phyloP scores from a whole-genome alignment of 1,284 basidiomycete genomes.

The Spongispora temasekensis region DNA sequence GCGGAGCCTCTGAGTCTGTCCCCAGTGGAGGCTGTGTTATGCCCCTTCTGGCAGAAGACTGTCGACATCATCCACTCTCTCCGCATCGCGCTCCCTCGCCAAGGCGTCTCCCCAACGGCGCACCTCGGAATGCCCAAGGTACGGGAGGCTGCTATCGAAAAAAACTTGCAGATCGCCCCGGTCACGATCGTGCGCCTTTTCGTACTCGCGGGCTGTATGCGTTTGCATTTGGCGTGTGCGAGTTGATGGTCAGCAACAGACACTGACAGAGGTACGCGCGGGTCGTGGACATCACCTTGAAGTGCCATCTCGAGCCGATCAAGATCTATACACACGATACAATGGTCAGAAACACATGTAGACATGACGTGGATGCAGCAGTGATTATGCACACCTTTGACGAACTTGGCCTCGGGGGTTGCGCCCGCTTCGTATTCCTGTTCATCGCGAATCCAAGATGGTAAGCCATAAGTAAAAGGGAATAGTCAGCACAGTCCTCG shows the following conservation, averaged over 20 bases:
- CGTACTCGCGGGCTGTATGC: conserved; percentile 72
- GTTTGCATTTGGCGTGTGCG: too few species aligned
- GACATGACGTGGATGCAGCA: background rate
- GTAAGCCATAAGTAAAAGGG: background rate
- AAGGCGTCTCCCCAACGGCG: conserved; percentile 73
- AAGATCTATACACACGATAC: conserved; percentile 60
- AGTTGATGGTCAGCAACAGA: background rate
- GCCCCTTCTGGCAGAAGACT: too few species aligned
- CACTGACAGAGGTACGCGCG: too few species aligned
- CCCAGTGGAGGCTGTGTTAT: too few species aligned
- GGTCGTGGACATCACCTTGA: conserved; percentile 65
- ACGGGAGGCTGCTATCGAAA: conserved; percentile 53
- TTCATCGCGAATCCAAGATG: too few species aligned
- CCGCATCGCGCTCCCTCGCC: conserved; percentile 13
- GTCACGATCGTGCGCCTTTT: conserved; percentile 48
- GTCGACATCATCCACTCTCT: too few species aligned
- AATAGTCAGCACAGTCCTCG: background rate
- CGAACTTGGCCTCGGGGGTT: conserved; percentile 85
- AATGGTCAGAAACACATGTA: background rate
- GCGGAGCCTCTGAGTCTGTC: too few species aligned
- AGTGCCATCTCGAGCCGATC: conserved; percentile 93
- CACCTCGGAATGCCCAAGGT: conserved; percentile 73
- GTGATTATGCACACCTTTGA: conserved; percentile 67
- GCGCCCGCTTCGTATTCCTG: conserved; percentile 90
- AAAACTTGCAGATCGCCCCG: conserved; percentile 61